Conservation (phyloP, 2,329 filamentous ascomycete genomes). For the Diaporthe citrichinensis region DNA sequence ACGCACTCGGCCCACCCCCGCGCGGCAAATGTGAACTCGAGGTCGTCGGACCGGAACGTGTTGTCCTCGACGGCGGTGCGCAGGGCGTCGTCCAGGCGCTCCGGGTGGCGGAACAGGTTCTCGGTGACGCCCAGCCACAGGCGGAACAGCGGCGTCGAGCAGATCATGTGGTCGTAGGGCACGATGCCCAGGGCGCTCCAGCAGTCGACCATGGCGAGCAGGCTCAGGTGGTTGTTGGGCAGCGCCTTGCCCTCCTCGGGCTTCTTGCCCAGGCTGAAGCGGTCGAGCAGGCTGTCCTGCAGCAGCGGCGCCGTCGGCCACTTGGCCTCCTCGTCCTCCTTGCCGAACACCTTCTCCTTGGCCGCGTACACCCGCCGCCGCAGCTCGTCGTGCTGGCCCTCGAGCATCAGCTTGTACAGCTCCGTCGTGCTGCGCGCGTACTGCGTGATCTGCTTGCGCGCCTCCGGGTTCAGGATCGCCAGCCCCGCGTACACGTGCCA, state of each 20-base stretch:
- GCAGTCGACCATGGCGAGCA: constrained; percentile 98
- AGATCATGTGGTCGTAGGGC: constrained; percentile 99
- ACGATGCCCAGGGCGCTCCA: constrained; percentile 95
- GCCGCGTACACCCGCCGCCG: constrained; percentile 76
- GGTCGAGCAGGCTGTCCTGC: constrained; percentile 87
- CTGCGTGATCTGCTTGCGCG: constrained; percentile 91
- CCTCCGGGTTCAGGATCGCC: constrained; percentile 95
- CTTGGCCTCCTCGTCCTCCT: constrained; percentile 66
- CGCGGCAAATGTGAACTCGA: constrained; percentile 98
- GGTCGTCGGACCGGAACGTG: constrained; percentile 92
- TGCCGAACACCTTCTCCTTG: constrained; percentile 79
- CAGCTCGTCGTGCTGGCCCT: constrained; percentile 83
- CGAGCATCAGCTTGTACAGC: constrained; percentile 96
- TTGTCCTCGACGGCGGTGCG: constrained; percentile 89
- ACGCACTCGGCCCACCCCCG: constrained; percentile 97
- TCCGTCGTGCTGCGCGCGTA: constrained; percentile 94
- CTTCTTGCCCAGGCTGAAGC: constrained; percentile 85
- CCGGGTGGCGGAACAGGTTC: constrained; percentile 88
- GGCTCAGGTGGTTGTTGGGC: constrained; percentile 92
- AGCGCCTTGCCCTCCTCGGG: constrained; percentile 58
- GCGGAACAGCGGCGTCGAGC: constrained; percentile 96
- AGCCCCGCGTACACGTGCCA: constrained; percentile 99
- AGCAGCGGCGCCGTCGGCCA: constrained; percentile 78
- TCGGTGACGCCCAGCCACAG: constrained; percentile 98
- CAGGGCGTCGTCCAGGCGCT: constrained; percentile 86